phyloP scores from a whole-genome alignment of 78 protist species.

The Dictyostelium firmibasis region DNA sequence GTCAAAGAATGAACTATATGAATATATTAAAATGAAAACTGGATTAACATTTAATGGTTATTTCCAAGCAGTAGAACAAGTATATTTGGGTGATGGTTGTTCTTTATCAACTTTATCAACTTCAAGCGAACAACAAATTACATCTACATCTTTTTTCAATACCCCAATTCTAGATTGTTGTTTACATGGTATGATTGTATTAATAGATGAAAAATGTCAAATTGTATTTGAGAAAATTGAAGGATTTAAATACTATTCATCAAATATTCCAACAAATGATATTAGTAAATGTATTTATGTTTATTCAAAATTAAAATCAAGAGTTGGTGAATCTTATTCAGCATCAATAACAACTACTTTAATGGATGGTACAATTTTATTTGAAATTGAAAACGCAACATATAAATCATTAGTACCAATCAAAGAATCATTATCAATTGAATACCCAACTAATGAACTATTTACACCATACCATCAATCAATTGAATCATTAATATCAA shows the following conservation, averaged over 20 bases:
- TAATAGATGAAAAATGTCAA: constrained; percentile 16
- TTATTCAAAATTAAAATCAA: neutral
- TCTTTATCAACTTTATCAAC: neutral
- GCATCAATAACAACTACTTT: neutral
- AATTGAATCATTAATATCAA: constrained; percentile 10
- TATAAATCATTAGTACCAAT: neutral
- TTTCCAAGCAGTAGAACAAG: neutral
- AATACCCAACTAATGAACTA: constrained; percentile 3
- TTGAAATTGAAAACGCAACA: neutral
- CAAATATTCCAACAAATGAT: neutral
- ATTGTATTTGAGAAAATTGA: constrained; percentile 32
- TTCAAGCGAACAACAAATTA: too few relatives aligned
- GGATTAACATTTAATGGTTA: neutral
- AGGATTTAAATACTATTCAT: constrained; percentile 11
- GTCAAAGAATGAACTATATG: neutral
- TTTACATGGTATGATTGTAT: constrained; percentile 17
- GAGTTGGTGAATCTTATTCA: neutral
- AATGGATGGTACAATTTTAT: constrained; percentile 29
- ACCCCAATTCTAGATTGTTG: constrained; percentile 40
- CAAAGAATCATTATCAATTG: neutral
- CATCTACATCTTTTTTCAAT: too few relatives aligned
- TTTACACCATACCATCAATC: constrained; percentile 3
- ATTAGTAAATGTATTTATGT: neutral
- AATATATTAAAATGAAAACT: neutral
- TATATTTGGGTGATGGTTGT: constrained; percentile 13